Base-by-base conservation (phyloP, 2,329 filamentous ascomycete species). In the Exophiala sideris region DNA sequence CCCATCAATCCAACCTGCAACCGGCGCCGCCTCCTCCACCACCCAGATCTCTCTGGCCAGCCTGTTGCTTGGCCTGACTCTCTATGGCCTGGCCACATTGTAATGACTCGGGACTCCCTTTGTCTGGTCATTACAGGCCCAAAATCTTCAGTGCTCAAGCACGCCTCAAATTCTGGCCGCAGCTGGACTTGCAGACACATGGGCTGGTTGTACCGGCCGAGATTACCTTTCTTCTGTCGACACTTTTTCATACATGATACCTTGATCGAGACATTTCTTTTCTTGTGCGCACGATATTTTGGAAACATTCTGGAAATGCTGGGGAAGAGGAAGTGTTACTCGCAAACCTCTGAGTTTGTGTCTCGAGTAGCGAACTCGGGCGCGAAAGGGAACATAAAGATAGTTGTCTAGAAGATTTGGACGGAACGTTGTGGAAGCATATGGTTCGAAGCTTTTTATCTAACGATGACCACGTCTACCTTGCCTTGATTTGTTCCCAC, bases 221-320 rank as follows among this genome's bases (percentile, higher is more conserved):
- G 18, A 34, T 20, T 45, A 35, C 16, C 39, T 12, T 52, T 58
- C 34, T 16, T 42, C 21, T 42, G 21, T 35, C 45, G n/a, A 32
- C 48, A 41, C 39, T 45, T 49, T 45, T 56, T 46, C 24, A 29
- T 29, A 29, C 24, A 29, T 29, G 24, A 29, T 8, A 29, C 24
- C 18, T 44, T 44, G 20, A 12, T 18, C 32, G 24, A 36, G 11
- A 40, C 18, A 29, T 44, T 18, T 42, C 10, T 21, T 24, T 18
- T 44, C 21, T 20, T 12, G 35, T 29, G 7, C 24, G 24, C 24
- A 38, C 3, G 3, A 21, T 18, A 21, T 49, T 38, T 47, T 45
- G 38, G 35, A 52, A 36, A 48, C 56, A 52, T 58, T 58, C 51
- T 54, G 56, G 56, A 45, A 58, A 58, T 55, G 56, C 48, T 52